Conservation (phyloP, 2,329 filamentous ascomycete species). For the Trichoderma gracile region DNA sequence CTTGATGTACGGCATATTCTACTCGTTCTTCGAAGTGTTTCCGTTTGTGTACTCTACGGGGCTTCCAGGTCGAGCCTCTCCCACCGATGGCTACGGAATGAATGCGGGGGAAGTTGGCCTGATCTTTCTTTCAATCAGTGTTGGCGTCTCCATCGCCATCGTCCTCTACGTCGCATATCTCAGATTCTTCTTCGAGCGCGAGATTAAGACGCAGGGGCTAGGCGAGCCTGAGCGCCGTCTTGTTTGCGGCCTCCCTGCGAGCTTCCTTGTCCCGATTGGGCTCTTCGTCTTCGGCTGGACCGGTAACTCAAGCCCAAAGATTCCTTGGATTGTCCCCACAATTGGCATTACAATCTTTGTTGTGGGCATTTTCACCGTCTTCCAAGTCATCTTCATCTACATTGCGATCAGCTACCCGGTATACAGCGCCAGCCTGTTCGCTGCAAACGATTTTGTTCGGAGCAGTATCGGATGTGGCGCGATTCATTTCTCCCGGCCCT, state of each 20-base stretch:
- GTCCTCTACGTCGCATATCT: not conserved
- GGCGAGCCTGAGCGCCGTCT: conserved; percentile 3
- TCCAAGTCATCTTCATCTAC: conserved; percentile 8
- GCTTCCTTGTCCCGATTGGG: not conserved
- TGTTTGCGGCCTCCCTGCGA: not conserved
- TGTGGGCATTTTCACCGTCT: not conserved
- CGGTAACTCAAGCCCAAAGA: not conserved
- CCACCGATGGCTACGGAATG: conserved; percentile 5
- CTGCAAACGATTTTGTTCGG: conserved; percentile 10
- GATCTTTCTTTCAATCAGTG: conserved; percentile 6
- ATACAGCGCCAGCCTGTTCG: conserved; percentile 13
- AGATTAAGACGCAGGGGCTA: not conserved
- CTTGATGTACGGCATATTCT: conserved; percentile 6
- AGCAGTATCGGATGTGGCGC: conserved; percentile 9
- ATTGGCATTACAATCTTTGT: not conserved
- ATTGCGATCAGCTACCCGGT: conserved; percentile 2
- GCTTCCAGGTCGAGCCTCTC: not conserved
- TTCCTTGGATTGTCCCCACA: conserved; percentile 6
- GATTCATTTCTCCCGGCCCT: conserved; percentile 13
- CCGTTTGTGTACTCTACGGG: conserved; percentile 3
- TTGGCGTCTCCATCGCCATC: not conserved
- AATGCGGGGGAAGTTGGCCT: conserved; percentile 4
- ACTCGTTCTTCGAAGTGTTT: conserved; percentile 13
- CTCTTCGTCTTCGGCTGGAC: conserved; percentile 14
- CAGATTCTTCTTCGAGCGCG: not conserved